Conservation (phyloP, 176 grass and related monocot genomes). For the Aegilops longissima region DNA sequence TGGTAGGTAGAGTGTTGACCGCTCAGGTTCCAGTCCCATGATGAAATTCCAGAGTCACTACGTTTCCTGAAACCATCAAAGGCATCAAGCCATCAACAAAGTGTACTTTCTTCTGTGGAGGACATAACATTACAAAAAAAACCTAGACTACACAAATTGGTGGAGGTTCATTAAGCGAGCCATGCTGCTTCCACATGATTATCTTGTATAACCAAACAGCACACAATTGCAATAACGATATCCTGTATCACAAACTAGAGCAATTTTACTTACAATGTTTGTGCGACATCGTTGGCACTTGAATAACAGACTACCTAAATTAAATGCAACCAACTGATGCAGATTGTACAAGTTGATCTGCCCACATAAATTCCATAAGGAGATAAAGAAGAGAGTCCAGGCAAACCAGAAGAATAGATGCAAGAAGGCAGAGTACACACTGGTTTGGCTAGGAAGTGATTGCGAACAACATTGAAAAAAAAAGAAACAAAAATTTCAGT, state of each 20-base stretch:
- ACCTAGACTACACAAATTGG: background rate
- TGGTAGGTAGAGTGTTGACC: constrained; percentile 98
- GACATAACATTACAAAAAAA: constrained; percentile 7
- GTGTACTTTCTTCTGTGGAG: background rate
- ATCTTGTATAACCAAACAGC: constrained; percentile 3
- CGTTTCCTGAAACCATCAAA: constrained; percentile 60
- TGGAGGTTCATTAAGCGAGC: background rate
- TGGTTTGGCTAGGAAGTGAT: background rate
- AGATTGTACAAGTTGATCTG: background rate
- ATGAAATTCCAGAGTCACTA: constrained; percentile 82
- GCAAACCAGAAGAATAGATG: background rate
- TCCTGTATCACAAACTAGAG: background rate
- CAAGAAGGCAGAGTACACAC: background rate
- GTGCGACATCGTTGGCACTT: background rate
- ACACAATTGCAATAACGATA: constrained; percentile 21
- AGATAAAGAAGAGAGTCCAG: background rate
- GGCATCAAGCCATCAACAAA: constrained; percentile 19
- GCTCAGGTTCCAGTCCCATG: constrained; percentile 96
- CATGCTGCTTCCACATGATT: background rate
- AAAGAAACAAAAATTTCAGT: background rate
- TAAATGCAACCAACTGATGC: background rate
- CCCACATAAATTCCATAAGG: constrained; percentile 7
- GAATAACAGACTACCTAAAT: background rate
- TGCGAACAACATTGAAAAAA: background rate
- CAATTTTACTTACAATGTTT: background rate